phyloP scores from a whole-genome alignment of 2,329 filamentous ascomycete species.

The Thermothelomyces thermophilus region DNA sequence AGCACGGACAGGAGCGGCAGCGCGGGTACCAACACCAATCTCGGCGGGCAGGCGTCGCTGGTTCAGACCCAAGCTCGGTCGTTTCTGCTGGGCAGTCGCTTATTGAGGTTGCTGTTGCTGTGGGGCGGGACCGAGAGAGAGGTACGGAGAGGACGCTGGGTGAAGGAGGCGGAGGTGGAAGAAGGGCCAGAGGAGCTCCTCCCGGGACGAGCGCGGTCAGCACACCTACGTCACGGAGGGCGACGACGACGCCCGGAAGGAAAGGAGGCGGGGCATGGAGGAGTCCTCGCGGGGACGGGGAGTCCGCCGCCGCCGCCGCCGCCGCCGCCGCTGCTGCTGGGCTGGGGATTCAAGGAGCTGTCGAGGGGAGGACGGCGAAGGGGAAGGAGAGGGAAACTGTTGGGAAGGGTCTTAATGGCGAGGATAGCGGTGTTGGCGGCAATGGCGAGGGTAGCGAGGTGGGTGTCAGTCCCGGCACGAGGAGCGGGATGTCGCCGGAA shows the following conservation, averaged over 20 bases:
- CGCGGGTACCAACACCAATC: neutral
- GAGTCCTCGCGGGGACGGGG: conserved; percentile 11
- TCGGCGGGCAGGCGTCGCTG: neutral
- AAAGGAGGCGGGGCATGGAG: conserved; percentile 1
- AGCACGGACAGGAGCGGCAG: neutral
- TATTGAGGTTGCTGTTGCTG: conserved; percentile 31
- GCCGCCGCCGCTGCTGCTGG: conserved; percentile 18
- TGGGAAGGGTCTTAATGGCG: conserved; percentile 21
- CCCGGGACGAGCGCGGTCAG: conserved; percentile 12
- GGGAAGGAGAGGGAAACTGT: conserved; percentile 42
- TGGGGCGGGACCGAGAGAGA: neutral
- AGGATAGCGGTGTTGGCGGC: neutral
- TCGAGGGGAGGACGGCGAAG: conserved; percentile 28
- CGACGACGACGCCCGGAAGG: neutral
- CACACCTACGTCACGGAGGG: neutral
- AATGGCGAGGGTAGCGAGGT: conserved; percentile 6
- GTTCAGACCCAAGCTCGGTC: conserved; percentile 10
- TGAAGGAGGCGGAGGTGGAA: neutral
- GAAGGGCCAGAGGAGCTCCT: neutral
- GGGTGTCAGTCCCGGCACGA: neutral
- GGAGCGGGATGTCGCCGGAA: conserved; percentile 7
- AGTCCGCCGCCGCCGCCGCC: conserved; percentile 23
- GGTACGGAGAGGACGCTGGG: conserved; percentile 23
- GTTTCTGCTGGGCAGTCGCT: conserved; percentile 16
- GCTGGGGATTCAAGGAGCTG: conserved; percentile 7